Evolutionary conservation across 2,329 filamentous ascomycete genomes (phyloP).

Genomic region (Ophiocordyceps camponoti-floridani): DNA sequence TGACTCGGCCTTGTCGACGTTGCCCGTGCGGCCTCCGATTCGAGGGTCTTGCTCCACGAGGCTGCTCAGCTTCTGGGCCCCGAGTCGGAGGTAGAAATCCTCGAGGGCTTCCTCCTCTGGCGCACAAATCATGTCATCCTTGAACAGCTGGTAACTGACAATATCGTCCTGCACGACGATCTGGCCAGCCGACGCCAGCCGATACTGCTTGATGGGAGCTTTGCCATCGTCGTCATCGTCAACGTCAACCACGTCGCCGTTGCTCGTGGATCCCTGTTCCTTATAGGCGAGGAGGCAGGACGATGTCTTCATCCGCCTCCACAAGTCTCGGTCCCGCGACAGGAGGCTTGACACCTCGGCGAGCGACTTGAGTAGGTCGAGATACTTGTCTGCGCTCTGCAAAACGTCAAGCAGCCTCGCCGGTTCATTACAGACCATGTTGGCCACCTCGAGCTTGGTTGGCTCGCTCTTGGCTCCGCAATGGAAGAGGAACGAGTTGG

Average conservation of each 20-base stretch:
- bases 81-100: conserved; percentile 66
- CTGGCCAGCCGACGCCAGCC: conserved; percentile 51
- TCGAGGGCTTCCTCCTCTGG: conserved; percentile 83
- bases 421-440: conserved; percentile 69
- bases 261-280: conserved; percentile 37
- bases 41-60: conserved; percentile 63
- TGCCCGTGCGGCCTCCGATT: conserved; percentile 46
- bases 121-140: conserved; percentile 64
- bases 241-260: conserved; percentile 28
- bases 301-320: conserved; percentile 55
- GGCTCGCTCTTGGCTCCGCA: conserved; percentile 87
- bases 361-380: conserved; percentile 63
- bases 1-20: conserved; percentile 50
- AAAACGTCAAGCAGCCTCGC: conserved; percentile 65
- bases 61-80: conserved; percentile 56
- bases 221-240: conserved; percentile 41
- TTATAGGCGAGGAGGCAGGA: conserved; percentile 71
- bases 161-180: conserved; percentile 79
- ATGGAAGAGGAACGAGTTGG: conserved; percentile 74
- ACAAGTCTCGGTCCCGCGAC: conserved; percentile 63
- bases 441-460: conserved; percentile 68
- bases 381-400: conserved; percentile 69
- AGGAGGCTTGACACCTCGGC: conserved; percentile 53
- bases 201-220: conserved; percentile 55
- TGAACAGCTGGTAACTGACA: conserved; percentile 76